These are phyloP conservation scores for Poteriospumella lacustris DNA, from an alignment of 108 stramenopile genomes.

Conservation along the genomic window DNA sequence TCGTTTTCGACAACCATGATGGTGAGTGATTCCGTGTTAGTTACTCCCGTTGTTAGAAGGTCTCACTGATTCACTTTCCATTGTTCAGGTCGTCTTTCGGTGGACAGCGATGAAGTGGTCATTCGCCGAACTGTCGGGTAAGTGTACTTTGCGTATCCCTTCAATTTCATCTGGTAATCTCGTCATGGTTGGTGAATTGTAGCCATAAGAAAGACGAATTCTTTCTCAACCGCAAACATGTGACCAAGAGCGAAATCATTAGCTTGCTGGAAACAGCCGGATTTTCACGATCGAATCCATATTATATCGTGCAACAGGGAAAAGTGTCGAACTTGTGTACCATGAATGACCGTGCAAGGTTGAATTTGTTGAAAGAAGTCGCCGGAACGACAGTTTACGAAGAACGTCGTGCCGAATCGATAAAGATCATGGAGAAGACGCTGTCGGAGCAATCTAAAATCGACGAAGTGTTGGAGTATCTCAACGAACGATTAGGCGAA, in stretches of 20 bases:
- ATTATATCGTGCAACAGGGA: constrained; percentile 96
- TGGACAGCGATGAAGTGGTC: constrained; percentile 86
- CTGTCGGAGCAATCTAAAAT: constrained; percentile 75
- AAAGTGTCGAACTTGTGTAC: constrained; percentile 89
- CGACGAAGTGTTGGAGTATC: constrained; percentile 71
- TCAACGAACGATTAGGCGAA: constrained; percentile 79
- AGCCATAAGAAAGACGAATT: constrained; percentile 95
- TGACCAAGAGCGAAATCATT: constrained; percentile 82
- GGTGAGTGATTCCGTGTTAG: constrained; percentile 13
- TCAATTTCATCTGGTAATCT: neutral
- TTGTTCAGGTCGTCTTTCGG: constrained; percentile 62
- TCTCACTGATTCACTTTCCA: neutral
- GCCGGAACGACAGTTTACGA: constrained; percentile 95
- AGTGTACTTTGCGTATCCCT: neutral
- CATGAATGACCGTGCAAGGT: constrained; percentile 85
- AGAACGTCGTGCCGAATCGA: constrained; percentile 83
- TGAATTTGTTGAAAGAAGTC: constrained; percentile 87
- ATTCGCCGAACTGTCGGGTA: constrained; percentile 86
- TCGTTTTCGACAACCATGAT: constrained; percentile 97
- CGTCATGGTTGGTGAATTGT: neutral
- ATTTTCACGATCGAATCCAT: constrained; percentile 93
- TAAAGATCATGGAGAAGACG: constrained; percentile 88
- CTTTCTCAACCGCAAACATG: constrained; percentile 89
- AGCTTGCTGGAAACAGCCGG: constrained; percentile 91
- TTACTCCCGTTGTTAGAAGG: neutral